Evolutionary conservation across 202 grass and related monocot genomes (phyloP).

Genomic region (Cymbopogon flexuosus): DNA sequence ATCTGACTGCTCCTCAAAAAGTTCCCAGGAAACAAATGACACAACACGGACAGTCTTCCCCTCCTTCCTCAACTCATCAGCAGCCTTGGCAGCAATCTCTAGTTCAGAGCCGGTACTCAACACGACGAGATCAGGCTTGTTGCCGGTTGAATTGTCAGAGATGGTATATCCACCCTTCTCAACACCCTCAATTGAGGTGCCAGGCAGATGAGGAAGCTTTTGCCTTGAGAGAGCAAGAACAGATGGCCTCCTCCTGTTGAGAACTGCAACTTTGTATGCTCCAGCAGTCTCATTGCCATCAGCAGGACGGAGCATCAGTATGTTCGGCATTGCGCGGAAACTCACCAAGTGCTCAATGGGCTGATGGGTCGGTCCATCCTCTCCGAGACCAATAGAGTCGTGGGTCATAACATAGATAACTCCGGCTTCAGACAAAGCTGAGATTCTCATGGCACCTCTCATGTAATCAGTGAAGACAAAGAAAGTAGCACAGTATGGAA

Average conservation of each 20-base stretch:
- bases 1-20: conserved; percentile 64
- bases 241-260: conserved; percentile 78
- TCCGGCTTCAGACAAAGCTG: conserved; percentile 61
- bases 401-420: conserved; percentile 93
- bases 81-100: conserved; percentile 70
- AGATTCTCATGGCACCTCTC: conserved; percentile 78
- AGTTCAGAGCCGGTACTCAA: conserved; percentile 68
- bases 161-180: conserved; percentile 74
- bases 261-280: conserved; percentile 68
- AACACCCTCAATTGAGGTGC: conserved; percentile 69
- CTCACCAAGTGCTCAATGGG: conserved; percentile 76
- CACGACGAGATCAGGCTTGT: conserved; percentile 72
- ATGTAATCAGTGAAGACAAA: conserved; percentile 94
- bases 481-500: conserved; percentile 93
- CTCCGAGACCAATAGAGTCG: conserved; percentile 79
- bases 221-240: conserved; percentile 80
- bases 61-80: conserved; percentile 71
- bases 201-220: conserved; percentile 70
- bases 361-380: conserved; percentile 84
- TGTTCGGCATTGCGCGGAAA: conserved; percentile 83
- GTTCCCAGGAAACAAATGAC: conserved; percentile 71
- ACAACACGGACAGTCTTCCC: conserved; percentile 81
- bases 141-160: conserved; percentile 71
- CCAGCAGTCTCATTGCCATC: conserved; percentile 90
- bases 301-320: conserved; percentile 76